phyloP scores from a whole-genome alignment of 1,139 yeast species.

The Magnusiomyces tetraspermus region DNA sequence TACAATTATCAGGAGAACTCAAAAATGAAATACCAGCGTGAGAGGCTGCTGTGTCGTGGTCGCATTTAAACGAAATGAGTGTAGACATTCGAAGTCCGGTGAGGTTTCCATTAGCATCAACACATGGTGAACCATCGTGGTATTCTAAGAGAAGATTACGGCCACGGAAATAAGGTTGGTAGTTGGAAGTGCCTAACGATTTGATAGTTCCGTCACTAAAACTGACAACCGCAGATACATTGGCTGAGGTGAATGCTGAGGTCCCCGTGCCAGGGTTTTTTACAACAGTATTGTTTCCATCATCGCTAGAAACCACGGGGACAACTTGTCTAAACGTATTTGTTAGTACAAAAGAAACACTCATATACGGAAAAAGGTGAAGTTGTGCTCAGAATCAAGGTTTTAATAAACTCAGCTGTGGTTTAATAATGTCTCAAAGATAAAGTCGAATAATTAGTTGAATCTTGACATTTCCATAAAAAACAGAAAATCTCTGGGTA shows the following conservation, averaged over 20 bases:
- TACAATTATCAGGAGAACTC: conserved; percentile 69
- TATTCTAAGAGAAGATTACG: conserved; percentile 63
- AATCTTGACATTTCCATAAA: no score
- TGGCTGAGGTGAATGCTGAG: conserved; percentile 11
- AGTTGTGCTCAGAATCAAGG: no score
- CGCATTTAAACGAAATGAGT: conserved; percentile 67
- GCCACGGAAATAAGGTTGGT: conserved; percentile 57
- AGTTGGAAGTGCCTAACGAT: conserved; percentile 52
- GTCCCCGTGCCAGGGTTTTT: not conserved
- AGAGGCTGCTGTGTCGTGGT: conserved; percentile 48
- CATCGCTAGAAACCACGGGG: not conserved
- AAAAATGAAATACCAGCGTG: conserved; percentile 61
- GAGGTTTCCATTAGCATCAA: conserved; percentile 35
- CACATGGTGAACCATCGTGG: conserved; percentile 63
- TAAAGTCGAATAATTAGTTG: no score
- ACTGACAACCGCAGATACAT: conserved; percentile 59
- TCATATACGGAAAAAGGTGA: no score
- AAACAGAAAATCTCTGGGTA: no score
- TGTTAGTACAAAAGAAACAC: not conserved
- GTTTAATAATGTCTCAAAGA: no score
- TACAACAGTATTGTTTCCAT: not conserved
- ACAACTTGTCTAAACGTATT: not conserved
- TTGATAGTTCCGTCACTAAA: conserved; percentile 43
- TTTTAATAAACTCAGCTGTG: no score
- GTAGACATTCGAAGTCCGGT: conserved; percentile 50